Base-by-base conservation (phyloP, 192 early-diverging fungal species). In the Gigaspora rosea region DNA sequence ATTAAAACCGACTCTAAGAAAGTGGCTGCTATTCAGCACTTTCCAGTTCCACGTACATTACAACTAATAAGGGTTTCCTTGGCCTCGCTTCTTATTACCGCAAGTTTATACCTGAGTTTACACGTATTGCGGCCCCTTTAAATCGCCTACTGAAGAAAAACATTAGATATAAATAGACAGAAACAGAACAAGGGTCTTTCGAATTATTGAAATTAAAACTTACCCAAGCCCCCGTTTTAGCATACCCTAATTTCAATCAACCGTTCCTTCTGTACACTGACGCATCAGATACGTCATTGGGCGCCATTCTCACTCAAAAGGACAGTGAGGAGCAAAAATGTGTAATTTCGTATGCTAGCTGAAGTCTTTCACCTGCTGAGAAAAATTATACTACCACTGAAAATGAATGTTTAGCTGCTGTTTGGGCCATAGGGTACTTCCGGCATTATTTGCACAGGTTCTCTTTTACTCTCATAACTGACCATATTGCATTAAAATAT, bases 391-490 rank as follows among this genome's bases (percentile, higher is more conserved):
- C 74, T 46, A 36, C 36, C 3, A 58, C 52, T 3, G 57, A 76
- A 76, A 51, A 33, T 4, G 54, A 76, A 22, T 80, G 46, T 70
- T 15, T 73, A 27, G 73, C 57, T 56, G 73, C 73, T 20, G 33
- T 80, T 5, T 77, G 52, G 32, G 50, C 50, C 8, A 47, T 80
- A 10, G 22, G 65, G 41, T 70, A 80, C 33, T 80, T 78, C 79
- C 18, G 71, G 22, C 62, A 50, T 8, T 71, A 78, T 48, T 5
- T 80, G 11, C 54, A 69, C 13, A 63, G 75, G 5, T 3, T 22
- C 5, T 12, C 8, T 9, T 80, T 80, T 69, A 58, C 20, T 15
- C 13, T 78, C 20, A 49, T 73, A 50, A 80, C 61, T 2, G 63
- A 78, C 41, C 79, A 80, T 56, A 18, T 48, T 46, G 61, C 73